phyloP scores from a whole-genome alignment of 768 basidiomycete species.

The Boletus rufocinnamomeus region DNA sequence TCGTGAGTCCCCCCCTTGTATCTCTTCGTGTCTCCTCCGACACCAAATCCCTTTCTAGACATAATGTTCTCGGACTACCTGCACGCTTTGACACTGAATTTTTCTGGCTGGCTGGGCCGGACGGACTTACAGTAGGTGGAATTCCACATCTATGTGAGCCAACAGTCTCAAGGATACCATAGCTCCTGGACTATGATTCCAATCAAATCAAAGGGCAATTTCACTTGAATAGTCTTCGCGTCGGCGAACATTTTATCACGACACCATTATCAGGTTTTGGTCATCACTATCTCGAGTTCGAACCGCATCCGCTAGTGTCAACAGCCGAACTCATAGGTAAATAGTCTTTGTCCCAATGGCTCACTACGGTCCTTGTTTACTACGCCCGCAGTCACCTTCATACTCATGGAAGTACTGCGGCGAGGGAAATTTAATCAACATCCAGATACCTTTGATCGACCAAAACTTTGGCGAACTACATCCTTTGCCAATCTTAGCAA shows the following conservation, averaged over 20 bases:
- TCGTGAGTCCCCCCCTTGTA: conserved; percentile 41
- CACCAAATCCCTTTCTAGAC: conserved; percentile 35
- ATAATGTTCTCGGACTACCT: conserved; percentile 59
- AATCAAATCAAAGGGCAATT: conserved; percentile 52
- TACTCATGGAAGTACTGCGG: conserved; percentile 65
- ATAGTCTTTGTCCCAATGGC: not conserved
- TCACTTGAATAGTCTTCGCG: conserved; percentile 50
- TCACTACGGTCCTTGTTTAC: conserved; percentile 15
- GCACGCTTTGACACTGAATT: conserved; percentile 64
- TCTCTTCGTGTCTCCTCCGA: conserved; percentile 1
- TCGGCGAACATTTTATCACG: conserved; percentile 46
- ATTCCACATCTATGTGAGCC: not conserved
- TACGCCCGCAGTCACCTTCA: conserved; percentile 50
- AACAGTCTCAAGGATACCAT: conserved; percentile 5
- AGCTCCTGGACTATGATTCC: conserved; percentile 58
- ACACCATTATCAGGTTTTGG: conserved; percentile 56
- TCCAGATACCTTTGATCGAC: conserved; percentile 49
- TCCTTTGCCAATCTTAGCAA: conserved; percentile 31
- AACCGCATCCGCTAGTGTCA: conserved; percentile 47
- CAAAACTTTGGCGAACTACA: conserved; percentile 45
- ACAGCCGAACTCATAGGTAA: conserved; percentile 56
- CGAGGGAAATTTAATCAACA: conserved; percentile 57
- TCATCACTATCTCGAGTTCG: conserved; percentile 59
- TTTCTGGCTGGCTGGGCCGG: conserved; percentile 58
- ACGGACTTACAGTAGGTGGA: conserved; percentile 51